Base-by-base conservation (phyloP, 306 rosid species). In the Acacia melanoxylon region DNA sequence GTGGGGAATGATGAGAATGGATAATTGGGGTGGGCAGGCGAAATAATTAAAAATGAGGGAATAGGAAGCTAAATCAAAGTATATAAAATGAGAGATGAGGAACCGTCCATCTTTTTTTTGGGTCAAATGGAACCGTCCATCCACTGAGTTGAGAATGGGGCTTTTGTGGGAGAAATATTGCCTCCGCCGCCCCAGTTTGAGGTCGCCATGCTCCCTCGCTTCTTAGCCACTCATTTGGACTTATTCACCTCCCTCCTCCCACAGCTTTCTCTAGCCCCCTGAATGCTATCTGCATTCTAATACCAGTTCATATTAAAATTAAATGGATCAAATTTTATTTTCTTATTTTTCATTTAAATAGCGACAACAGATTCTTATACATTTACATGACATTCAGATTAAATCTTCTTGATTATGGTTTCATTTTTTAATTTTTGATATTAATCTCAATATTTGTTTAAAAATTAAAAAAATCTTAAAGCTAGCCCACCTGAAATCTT, bases 71-170 rank as follows among this genome's bases (percentile, higher is more conserved):
- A 6, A 52, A 52, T 52, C 1, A 17, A 19, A 52, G 10, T 1
- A 52, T 17, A 52, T 6, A 17, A 52, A 63, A 27, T 40, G 22
- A 31, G 49, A 54, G 65, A 78, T 76, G 58, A 37, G 68, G 20
- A 84, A 82, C 90, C 88, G 88, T 71, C 90, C 88, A 29, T 29
- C 31, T 29, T 29, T 29, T 29, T 29, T 29, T 29, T 29, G 31
- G 31, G 31, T 29, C 2, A 29, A 29, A 29, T 29, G 31, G 31
- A 84, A 82, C 90, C 88, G 90, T 71, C 90, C 88, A 79, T 82
- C 90, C 90, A 84, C 85, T 25, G 11, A 20, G 62, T n/a, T n/a
- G 27, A 17, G 22, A 56, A 25, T 56, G 9, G 20, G 6, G 19
- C 4, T 4, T 13, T 48, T 14, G 52, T 14, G 52, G 54, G 4